Evolutionary conservation across 1,139 yeast genomes (phyloP).

Genomic region (Candida tetrigidarum): DNA sequence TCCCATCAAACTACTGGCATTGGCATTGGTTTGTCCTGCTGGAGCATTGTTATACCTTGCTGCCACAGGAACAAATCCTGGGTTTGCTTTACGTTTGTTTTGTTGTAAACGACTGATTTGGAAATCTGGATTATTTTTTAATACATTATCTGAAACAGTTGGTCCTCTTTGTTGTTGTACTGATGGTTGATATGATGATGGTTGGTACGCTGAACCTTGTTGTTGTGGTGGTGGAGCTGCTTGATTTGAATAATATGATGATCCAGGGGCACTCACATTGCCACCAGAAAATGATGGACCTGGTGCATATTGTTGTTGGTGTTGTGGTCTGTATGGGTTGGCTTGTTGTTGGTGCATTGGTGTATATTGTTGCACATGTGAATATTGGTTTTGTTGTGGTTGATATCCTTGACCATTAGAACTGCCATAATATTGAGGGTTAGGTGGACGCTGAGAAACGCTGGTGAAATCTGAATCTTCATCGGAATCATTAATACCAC

Average conservation of each 20-base stretch:
- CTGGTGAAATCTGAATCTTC: conserved; percentile 73
- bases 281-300: conserved; percentile 2
- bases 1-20: conserved; percentile 19
- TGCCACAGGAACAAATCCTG: conserved; percentile 23
- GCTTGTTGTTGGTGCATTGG: conserved; percentile 14
- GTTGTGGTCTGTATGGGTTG: conserved; percentile 18
- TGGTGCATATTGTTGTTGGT: conserved; percentile 13
- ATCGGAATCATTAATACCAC: conserved; percentile 31
- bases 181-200: conserved; percentile 15
- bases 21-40: conserved; percentile 12
- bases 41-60: conserved; percentile 18
- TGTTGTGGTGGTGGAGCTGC: conserved; percentile 15
- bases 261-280: background rate
- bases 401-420: conserved; percentile 19
- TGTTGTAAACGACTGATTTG: conserved; percentile 45
- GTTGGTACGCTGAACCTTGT: no score
- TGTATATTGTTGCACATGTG: conserved; percentile 14
- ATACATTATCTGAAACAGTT: conserved; percentile 51
- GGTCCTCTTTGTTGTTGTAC: conserved; percentile 20
- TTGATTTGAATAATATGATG: conserved; percentile 7
- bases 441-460: conserved; percentile 78
- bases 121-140: conserved; percentile 60
- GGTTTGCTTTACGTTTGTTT: conserved; percentile 26
- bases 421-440: conserved; percentile 51
- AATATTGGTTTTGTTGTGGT: conserved; percentile 22